These are phyloP conservation scores for Dactylis glomerata DNA, from an alignment of 176 grass and related monocot species.

Conservation along the genomic window DNA sequence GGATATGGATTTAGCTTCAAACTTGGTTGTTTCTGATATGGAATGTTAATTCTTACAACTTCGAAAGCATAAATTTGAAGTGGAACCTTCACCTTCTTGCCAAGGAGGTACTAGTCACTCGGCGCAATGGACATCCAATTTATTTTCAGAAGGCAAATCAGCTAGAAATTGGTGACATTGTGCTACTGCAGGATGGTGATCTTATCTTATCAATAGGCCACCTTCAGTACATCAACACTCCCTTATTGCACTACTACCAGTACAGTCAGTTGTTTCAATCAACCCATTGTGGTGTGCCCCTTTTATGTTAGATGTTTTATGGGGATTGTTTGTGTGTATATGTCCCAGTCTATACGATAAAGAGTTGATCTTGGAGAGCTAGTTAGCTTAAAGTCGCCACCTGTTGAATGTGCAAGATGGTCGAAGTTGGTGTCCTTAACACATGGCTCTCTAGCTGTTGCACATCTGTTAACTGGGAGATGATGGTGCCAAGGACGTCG, in stretches of 20 bases:
- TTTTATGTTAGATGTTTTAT: slow-evolving; percentile 77
- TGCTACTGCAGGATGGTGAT: slow-evolving; percentile 74
- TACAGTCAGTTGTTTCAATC: slow-evolving; percentile 56
- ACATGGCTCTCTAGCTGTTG: not conserved
- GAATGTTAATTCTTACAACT: slow-evolving; percentile 57
- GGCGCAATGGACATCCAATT: not conserved
- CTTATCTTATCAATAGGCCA: slow-evolving; percentile 74
- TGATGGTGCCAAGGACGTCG: not conserved
- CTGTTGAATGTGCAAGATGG: slow-evolving; percentile 79
- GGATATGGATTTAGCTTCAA: slow-evolving; percentile 51
- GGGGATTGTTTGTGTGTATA: slow-evolving; percentile 57
- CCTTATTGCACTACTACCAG: slow-evolving; percentile 66
- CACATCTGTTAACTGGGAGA: not conserved
- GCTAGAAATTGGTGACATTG: slow-evolving; percentile 71
- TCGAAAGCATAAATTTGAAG: slow-evolving; percentile 46
- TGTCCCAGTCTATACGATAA: slow-evolving; percentile 36
- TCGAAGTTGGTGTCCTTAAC: not conserved
- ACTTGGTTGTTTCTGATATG: slow-evolving; percentile 59
- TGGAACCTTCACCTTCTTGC: slow-evolving; percentile 56
- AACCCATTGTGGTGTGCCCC: slow-evolving; percentile 68
- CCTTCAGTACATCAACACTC: slow-evolving; percentile 91
- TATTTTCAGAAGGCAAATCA: slow-evolving; percentile 51
- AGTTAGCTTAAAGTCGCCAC: slow-evolving; percentile 50
- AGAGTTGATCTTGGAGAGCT: slow-evolving; percentile 65
- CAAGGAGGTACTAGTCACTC: slow-evolving; percentile 37